Conservation (phyloP, 2,329 filamentous ascomycete genomes). For the Paraphoma chrysanthemicola region DNA sequence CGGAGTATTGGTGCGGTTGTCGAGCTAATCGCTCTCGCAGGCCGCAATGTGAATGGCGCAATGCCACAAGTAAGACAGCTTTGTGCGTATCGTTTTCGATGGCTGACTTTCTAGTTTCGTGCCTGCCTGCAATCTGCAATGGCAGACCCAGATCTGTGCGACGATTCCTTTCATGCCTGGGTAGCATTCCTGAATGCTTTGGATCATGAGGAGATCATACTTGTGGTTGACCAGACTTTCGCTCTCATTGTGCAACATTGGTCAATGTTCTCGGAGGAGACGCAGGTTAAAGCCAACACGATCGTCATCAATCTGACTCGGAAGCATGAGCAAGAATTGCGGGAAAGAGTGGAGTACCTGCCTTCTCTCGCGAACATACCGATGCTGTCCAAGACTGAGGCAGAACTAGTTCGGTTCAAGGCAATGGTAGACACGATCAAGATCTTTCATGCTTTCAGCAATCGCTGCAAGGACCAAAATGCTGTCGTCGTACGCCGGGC, state of each 20-base stretch:
- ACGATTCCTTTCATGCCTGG: conserved; percentile 85
- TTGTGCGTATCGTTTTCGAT: background rate
- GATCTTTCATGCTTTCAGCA: conserved; percentile 73
- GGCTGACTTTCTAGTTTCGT: conserved; percentile 70
- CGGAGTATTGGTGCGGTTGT: conserved; percentile 83
- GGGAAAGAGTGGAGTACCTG: conserved; percentile 73
- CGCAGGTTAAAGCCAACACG: conserved; percentile 65
- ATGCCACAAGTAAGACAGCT: conserved; percentile 76
- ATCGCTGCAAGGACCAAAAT: conserved; percentile 82
- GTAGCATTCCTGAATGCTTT: conserved; percentile 76
- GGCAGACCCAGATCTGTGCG: conserved; percentile 74
- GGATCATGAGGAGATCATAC: conserved; percentile 75
- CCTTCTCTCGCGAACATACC: conserved; percentile 78
- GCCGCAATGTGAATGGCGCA: conserved; percentile 75
- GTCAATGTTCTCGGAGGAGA: conserved; percentile 67
- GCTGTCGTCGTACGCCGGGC: conserved; percentile 84
- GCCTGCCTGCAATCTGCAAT: conserved; percentile 91
- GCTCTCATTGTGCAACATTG: conserved; percentile 86
- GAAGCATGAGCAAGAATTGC: conserved; percentile 67
- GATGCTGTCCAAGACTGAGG: conserved; percentile 72
- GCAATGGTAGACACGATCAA: conserved; percentile 69
- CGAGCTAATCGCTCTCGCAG: conserved; percentile 82
- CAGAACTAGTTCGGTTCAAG: conserved; percentile 70
- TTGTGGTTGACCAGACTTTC: conserved; percentile 86
- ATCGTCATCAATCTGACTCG: conserved; percentile 71